Conservation (phyloP, 768 basidiomycete species). For the Lanmaoa pseudosensibilis region DNA sequence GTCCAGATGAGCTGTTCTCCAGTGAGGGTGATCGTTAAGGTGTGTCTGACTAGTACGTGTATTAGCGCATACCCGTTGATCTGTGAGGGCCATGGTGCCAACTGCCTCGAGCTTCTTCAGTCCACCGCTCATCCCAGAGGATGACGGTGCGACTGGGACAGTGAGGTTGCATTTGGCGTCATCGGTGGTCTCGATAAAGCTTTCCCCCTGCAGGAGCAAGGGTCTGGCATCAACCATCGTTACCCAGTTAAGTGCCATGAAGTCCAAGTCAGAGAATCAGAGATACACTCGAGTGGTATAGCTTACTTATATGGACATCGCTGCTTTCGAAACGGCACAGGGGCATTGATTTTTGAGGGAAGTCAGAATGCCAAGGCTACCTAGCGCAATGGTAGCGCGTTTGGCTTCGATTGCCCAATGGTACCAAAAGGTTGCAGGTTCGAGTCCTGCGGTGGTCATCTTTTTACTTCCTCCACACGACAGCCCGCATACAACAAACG, state of each 20-base stretch:
- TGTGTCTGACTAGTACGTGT: not conserved
- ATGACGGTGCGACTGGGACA: conserved; percentile 53
- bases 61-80: conserved; percentile 59
- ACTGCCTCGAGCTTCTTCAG: conserved; percentile 55
- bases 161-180: conserved; percentile 59
- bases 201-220: conserved; percentile 64
- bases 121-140: conserved; percentile 54
- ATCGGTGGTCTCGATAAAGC: conserved; percentile 54
- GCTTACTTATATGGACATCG: not conserved
- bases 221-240: conserved; percentile 60
- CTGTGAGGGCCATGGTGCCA: conserved; percentile 66
- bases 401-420: conserved; percentile 82
- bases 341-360: not conserved
- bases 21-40: conserved; percentile 6
- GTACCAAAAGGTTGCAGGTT: conserved; percentile 95
- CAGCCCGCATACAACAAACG: not conserved
- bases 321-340: not conserved
- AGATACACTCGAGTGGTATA: not conserved
- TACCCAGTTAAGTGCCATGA: conserved; percentile 80
- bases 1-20: conserved; percentile 61
- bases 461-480: not conserved
- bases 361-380: conserved; percentile 41
- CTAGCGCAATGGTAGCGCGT: conserved; percentile 95
- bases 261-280: not conserved
- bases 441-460: conserved; percentile 91